Evolutionary conservation across 495 filamentous ascomycete genomes (phyloP), one percentile per base, ranked within the genome.

Genomic region (Glonium stellatum): DNA sequence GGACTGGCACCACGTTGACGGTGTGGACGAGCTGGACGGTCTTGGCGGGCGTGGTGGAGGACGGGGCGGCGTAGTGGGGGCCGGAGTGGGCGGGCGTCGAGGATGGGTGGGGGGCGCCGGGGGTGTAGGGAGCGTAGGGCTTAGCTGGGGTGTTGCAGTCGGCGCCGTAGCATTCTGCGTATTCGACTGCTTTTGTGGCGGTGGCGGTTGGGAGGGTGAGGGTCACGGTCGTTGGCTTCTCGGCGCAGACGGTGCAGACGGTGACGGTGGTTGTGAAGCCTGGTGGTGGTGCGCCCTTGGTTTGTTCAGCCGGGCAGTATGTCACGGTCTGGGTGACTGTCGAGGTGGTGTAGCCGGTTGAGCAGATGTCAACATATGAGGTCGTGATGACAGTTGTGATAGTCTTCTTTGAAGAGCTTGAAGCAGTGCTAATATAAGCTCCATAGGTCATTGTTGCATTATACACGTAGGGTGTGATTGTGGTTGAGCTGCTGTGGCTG

Each of bases 191-290:
- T 8, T 8, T 39, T 39, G 36, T 39, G 36, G 36, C 36, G 8
- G 36, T 8, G 36, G 8, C 8, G 8, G 36, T 39, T 39, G 36
- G 36, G 15, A 39, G 36, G 8, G 36, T 39, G 8, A 39, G 15
- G 36, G 47, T 50, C 47, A 25, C 47, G 18, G 47, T 50, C 11
- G 23, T 50, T 6, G 47, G 47, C 23, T 19, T 6, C 8, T 8
- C 8, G 15, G 8, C 36, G 36, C 36, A 39, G 36, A 39, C 36
- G 8, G 15, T 39, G 70, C 76, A 78, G 54, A 72, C 69, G 37
- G 73, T 75, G 8, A 75, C 75, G n/a, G 75, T 79, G 13, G 75
- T 76, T 15, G 72, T 76, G 67, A 77, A 79, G 57, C 69, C 73
- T 48, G 71, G 67, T 1, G 73, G 71, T 4, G 70, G 57, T 8